Evolutionary conservation across 1,284 basidiomycete species (phyloP), one percentile per base, ranked within the genome.

Genomic region (Sanguinoderma infundibulare): DNA sequence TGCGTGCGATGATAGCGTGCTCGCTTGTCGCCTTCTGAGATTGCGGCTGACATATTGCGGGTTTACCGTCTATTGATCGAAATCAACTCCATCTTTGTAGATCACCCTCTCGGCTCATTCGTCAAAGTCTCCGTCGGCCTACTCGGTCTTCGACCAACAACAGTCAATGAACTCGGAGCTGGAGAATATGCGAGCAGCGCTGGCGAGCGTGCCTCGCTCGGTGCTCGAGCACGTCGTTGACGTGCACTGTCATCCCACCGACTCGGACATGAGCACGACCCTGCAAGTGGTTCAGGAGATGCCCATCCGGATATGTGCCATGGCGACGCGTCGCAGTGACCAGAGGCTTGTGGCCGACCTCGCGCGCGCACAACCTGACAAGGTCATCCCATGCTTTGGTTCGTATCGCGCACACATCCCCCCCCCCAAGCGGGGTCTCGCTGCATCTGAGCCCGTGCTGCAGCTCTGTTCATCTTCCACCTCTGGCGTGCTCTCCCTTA

Each of bases 161-260:
- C n/a, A n/a, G n/a, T n/a, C 20, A 24, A 51, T 51, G 49, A 32
- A 51, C 3, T 36, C 34, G 20, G 32, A 51, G 30, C n/a, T 51
- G 17, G 20, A 51, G 49, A 58, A 53, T n/a, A 47, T 66, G 53
- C 57, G 59, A 35, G 53, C 34, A 26, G 53, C 55, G 42, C 57
- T 62, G 26, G 57, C 53, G 14, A 54, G 26, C 26, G 62, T 60
- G 30, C 64, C 61, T 14, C 53, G 26, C 39, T 61, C 78, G 55
- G 80, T 92, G 49, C 77, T 91, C 36, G 75, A 73, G 24, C 90
- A 91, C 69, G 73, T 94, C 61, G 80, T 88, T 61, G 91, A 94
- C 71, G 90, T 86, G 2, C 92, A 94, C 67, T 93, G 90, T 73
- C 92, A 94, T 76, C 91, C 92, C 10, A 93, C 91, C 14, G 90